Percentiles rank a stretch among this genome's conserved stretches.
Evolutionary conservation across 2,329 filamentous ascomycete species (phyloP).

Genomic region (Scleromitrula shiraiana): DNA sequence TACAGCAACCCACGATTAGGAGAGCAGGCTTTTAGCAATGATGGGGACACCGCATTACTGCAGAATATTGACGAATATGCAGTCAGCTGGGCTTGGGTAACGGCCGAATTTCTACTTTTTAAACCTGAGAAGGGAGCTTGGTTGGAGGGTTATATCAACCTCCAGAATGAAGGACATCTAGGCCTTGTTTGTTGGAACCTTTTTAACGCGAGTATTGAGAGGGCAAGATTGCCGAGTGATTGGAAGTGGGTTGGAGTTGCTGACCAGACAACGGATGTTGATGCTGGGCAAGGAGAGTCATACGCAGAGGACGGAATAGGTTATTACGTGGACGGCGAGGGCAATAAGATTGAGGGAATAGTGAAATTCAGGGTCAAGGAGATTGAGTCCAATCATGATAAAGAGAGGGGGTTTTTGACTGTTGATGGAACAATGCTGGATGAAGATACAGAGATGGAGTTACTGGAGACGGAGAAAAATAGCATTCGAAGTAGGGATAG

Average conservation of each 20-base stretch:
- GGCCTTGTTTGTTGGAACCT: conserved; percentile 84
- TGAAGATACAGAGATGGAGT: conserved; percentile 54
- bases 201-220: conserved; percentile 84
- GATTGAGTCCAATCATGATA: conserved; percentile 71
- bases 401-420: conserved; percentile 70
- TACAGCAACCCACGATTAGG: conserved; percentile 64
- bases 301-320: conserved; percentile 52
- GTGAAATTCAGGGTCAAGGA: conserved; percentile 75
- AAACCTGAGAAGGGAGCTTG: conserved; percentile 63
- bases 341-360: conserved; percentile 60
- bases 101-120: conserved; percentile 78
- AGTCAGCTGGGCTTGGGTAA: conserved; percentile 80
- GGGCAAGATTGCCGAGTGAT: conserved; percentile 61
- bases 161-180: conserved; percentile 83
- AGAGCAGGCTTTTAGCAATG: conserved; percentile 44
- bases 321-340: conserved; percentile 68
- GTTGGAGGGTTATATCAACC: conserved; percentile 74
- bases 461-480: conserved; percentile 47
- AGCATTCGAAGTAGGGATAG: conserved; percentile 31
- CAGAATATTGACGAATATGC: conserved; percentile 71
- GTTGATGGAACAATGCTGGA: conserved; percentile 82
- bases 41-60: conserved; percentile 40
- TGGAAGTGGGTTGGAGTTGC: conserved; percentile 70
- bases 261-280: conserved; percentile 28
- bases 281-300: conserved; percentile 30